A percentile compares a stretch with the other conserved stretches of the same genome.
These are phyloP conservation scores for Thuja plicata DNA, from an alignment of 83 land plant species.

Conservation along the genomic window DNA sequence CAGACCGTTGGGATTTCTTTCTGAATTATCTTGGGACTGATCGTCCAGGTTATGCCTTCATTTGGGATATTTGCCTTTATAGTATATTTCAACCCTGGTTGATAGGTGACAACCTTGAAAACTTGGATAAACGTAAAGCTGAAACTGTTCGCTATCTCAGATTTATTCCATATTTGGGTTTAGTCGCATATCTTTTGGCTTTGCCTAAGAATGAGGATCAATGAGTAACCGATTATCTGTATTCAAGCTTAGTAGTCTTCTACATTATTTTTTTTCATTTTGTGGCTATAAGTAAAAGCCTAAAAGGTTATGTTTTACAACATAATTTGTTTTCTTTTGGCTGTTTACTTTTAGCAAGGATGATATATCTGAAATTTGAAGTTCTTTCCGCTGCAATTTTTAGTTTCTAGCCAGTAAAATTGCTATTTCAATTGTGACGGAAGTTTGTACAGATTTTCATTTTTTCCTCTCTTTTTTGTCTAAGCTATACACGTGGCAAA, in stretches of 20 bases:
- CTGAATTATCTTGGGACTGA: constrained; percentile 64
- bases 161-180: constrained; percentile 82
- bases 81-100: constrained; percentile 93
- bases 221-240: background rate
- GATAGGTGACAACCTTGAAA: constrained; percentile 79
- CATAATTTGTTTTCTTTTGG: background rate
- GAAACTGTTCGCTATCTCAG: constrained; percentile 50
- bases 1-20: constrained; percentile 77
- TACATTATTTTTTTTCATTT: background rate
- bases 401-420: background rate
- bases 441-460: background rate
- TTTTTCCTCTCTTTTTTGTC: background rate
- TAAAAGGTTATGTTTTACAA: background rate
- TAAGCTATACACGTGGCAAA: background rate
- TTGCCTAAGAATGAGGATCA: constrained; percentile 39
- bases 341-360: background rate
- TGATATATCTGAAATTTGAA: background rate
- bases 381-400: background rate
- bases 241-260: background rate
- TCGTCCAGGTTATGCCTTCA: constrained; percentile 91
- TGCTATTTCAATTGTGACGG: background rate
- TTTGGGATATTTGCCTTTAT: constrained; percentile 93
- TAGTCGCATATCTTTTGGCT: constrained; percentile 73
- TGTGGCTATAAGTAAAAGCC: background rate
- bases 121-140: constrained; percentile 39